These are phyloP conservation scores for Russula sp. DNA, from an alignment of 768 basidiomycete genomes.

Conservation along the genomic window DNA sequence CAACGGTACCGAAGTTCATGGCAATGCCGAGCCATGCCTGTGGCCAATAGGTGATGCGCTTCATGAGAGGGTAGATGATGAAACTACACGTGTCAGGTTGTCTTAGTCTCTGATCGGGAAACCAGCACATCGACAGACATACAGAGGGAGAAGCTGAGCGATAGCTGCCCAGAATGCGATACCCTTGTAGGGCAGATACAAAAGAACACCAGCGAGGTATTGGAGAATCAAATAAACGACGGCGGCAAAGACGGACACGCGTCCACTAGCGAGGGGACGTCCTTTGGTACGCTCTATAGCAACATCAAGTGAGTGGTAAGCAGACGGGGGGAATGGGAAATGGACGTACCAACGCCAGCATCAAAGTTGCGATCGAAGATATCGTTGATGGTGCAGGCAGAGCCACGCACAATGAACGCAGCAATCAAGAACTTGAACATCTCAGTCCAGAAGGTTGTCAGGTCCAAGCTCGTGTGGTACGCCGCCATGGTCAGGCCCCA, in stretches of 20 bases:
- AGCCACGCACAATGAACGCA: conserved; percentile 20
- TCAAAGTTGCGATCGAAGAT: conserved; percentile 29
- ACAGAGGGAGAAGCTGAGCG: conserved; percentile 21
- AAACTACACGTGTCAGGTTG: conserved; percentile 21
- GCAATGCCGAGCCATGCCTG: conserved; percentile 49
- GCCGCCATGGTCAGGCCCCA: conserved; percentile 24
- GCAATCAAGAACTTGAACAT: conserved; percentile 11
- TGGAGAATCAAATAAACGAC: conserved; percentile 20
- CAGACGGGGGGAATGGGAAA: background rate
- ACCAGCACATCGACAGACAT: background rate
- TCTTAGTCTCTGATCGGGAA: background rate
- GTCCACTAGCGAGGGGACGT: conserved; percentile 21
- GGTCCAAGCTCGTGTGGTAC: conserved; percentile 10
- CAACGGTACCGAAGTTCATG: conserved; percentile 47
- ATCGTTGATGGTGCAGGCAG: conserved; percentile 26
- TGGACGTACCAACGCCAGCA: conserved; percentile 29
- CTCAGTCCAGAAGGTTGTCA: conserved; percentile 12
- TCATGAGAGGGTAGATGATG: conserved; percentile 44
- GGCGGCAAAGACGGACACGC: conserved; percentile 22
- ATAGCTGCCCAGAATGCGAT: conserved; percentile 20
- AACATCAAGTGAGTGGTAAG: background rate
- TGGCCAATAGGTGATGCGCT: conserved; percentile 53
- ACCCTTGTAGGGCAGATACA: conserved; percentile 14
- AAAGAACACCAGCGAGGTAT: conserved; percentile 18
- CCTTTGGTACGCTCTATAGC: conserved; percentile 6